Conservation (phyloP, 495 filamentous ascomycete species). For the Xylaria bambusicola region DNA sequence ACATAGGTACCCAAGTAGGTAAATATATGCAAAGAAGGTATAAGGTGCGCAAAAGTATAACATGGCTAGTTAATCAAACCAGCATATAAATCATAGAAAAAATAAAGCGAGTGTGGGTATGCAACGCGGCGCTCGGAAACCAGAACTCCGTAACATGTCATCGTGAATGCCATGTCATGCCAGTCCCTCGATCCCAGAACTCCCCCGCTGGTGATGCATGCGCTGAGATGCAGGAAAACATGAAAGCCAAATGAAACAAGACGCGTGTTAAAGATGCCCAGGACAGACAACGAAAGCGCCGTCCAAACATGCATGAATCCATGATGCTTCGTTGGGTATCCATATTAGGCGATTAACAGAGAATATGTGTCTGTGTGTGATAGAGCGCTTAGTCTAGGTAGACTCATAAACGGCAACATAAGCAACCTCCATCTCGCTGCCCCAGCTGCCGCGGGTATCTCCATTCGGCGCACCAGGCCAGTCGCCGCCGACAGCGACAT, state of each 20-base stretch:
- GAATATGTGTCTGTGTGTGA: no score
- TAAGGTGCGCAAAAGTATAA: background rate
- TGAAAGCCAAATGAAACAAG: background rate
- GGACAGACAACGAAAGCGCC: background rate
- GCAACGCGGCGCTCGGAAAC: constrained; percentile 8
- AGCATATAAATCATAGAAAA: no score
- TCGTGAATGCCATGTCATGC: no score
- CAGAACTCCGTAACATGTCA: background rate
- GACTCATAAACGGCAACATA: constrained; percentile 46
- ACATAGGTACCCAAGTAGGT: background rate
- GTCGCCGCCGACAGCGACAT: constrained; percentile 53
- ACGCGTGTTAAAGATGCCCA: background rate
- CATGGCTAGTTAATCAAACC: no score
- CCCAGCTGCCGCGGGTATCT: constrained; percentile 40
- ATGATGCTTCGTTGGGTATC: background rate
- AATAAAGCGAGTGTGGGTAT: constrained; percentile 10
- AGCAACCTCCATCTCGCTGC: constrained; percentile 49
- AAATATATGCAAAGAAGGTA: background rate
- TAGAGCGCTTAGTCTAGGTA: background rate
- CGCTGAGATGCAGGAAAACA: background rate
- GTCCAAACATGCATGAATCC: background rate
- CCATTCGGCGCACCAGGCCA: constrained; percentile 48
- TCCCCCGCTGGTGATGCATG: constrained; percentile 7
- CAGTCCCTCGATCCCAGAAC: background rate
- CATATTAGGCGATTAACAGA: no score